Conservation (phyloP, 371 early-diverging fungal genomes). For the Mortierella sp. region DNA sequence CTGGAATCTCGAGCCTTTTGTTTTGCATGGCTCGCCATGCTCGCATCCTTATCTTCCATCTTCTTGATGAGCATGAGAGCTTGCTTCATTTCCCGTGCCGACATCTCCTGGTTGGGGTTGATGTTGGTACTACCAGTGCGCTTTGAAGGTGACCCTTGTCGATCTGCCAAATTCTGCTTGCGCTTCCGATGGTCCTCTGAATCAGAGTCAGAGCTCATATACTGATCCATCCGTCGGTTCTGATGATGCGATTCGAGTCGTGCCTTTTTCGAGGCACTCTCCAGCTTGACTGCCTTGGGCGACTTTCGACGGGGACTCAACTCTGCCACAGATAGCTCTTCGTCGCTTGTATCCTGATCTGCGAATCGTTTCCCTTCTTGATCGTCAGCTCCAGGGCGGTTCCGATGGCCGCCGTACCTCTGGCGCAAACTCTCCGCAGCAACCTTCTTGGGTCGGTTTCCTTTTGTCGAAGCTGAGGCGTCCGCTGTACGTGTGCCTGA, state of each 20-base stretch:
- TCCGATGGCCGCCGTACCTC: slow-evolving; percentile 34
- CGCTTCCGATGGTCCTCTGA: slow-evolving; percentile 46
- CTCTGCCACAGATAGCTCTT: slow-evolving; percentile 17
- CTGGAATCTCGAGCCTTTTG: slow-evolving; percentile 9
- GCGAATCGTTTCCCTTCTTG: slow-evolving; percentile 19
- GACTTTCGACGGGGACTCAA: slow-evolving; percentile 28
- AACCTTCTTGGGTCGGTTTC: slow-evolving; percentile 40
- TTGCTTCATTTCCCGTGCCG: slow-evolving; percentile 43
- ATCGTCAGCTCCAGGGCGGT: slow-evolving; percentile 19
- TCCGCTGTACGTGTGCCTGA: slow-evolving; percentile 17
- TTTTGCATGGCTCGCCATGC: slow-evolving; percentile 10
- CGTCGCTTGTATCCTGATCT: slow-evolving; percentile 44
- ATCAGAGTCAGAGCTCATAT: slow-evolving; percentile 31
- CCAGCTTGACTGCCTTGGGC: slow-evolving; percentile 23
- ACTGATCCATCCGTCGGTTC: slow-evolving; percentile 12
- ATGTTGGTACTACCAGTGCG: slow-evolving; percentile 5
- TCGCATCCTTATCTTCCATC: slow-evolving; percentile 43
- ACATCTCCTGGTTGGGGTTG: slow-evolving; percentile 38
- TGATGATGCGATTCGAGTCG: slow-evolving; percentile 19
- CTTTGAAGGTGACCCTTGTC: slow-evolving; percentile 25
- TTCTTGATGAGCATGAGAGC: slow-evolving; percentile 40
- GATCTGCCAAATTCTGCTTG: slow-evolving; percentile 20
- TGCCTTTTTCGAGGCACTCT: slow-evolving; percentile 37
- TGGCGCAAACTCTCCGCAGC: slow-evolving; percentile 33
- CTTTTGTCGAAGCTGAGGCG: slow-evolving; percentile 16